phyloP scores from a whole-genome alignment of 192 early-diverging fungal genomes.

The Coemansia pectinata region DNA sequence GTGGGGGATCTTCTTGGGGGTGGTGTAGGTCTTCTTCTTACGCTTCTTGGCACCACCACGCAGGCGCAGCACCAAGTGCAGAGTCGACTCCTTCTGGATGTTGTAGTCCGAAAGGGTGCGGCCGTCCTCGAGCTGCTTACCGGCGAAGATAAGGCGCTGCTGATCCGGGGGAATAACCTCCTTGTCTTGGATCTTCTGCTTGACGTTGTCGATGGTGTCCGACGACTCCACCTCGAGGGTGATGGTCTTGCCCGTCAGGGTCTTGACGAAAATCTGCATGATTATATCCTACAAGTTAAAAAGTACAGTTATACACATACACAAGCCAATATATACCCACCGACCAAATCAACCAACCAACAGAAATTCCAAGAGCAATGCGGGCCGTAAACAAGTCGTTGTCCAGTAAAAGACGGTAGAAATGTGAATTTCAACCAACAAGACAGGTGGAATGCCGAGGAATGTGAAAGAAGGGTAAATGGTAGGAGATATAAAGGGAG shows the following conservation, averaged over 20 bases:
- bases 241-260: conserved; percentile 84
- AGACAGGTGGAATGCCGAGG: background rate
- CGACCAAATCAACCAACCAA: background rate
- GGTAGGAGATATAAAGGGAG: background rate
- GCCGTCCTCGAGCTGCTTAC: conserved; percentile 82
- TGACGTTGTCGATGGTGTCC: conserved; percentile 92
- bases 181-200: conserved; percentile 97
- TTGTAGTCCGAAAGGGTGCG: conserved; percentile 75
- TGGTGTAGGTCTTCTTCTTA: conserved; percentile 99
- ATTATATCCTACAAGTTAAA: conserved; percentile 5
- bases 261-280: conserved; percentile 90
- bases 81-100: conserved; percentile 84
- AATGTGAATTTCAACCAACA: background rate
- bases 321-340: background rate
- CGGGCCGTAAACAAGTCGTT: background rate
- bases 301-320: background rate
- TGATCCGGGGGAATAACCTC: conserved; percentile 99
- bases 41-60: conserved; percentile 97
- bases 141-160: conserved; percentile 94
- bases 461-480: background rate
- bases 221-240: conserved; percentile 90
- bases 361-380: background rate
- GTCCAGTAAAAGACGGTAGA: background rate
- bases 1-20: conserved; percentile 99
- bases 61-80: conserved; percentile 76